These are phyloP conservation scores for Euphorbia pulcherrima DNA, from an alignment of 345 rosid species.

Conservation along the genomic window DNA sequence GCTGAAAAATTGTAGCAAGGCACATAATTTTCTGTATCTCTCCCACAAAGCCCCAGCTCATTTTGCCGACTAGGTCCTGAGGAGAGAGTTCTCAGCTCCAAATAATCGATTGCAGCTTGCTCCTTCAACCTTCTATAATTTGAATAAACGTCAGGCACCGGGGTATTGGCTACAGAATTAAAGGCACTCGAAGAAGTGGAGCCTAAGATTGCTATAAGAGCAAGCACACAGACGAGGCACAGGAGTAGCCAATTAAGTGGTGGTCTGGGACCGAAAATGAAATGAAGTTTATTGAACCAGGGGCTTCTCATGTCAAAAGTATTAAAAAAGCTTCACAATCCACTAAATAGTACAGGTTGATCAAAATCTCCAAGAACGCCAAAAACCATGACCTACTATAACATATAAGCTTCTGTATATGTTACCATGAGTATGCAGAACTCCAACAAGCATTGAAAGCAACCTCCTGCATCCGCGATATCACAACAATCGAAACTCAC, in stretches of 20 bases:
- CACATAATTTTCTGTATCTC: slow-evolving; percentile 80
- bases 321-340: slow-evolving; percentile 20
- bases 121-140: slow-evolving; percentile 87
- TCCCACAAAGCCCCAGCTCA: slow-evolving; percentile 74
- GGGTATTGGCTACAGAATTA: slow-evolving; percentile 43
- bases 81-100: slow-evolving; percentile 63
- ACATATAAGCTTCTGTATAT: slow-evolving; percentile 30
- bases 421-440: slow-evolving; percentile 26
- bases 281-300: slow-evolving; percentile 56
- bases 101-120: slow-evolving; percentile 81
- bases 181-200: slow-evolving; percentile 56
- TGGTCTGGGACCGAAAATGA: slow-evolving; percentile 64
- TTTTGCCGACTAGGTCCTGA: slow-evolving; percentile 46
- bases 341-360: slow-evolving; percentile 28
- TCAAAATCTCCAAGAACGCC: slow-evolving; percentile 28
- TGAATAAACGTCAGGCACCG: slow-evolving; percentile 50
- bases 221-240: slow-evolving; percentile 58
- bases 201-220: slow-evolving; percentile 60
- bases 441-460: slow-evolving; percentile 30
- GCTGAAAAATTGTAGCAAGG: slow-evolving; percentile 86
- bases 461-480: slow-evolving; percentile 13
- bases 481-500: slow-evolving; percentile 8
- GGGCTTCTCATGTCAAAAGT: slow-evolving; percentile 86
- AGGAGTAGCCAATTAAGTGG: slow-evolving; percentile 60
- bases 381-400: slow-evolving; percentile 39